phyloP scores from a whole-genome alignment of 73 alveolate species.

The Durusdinium trenchii region DNA sequence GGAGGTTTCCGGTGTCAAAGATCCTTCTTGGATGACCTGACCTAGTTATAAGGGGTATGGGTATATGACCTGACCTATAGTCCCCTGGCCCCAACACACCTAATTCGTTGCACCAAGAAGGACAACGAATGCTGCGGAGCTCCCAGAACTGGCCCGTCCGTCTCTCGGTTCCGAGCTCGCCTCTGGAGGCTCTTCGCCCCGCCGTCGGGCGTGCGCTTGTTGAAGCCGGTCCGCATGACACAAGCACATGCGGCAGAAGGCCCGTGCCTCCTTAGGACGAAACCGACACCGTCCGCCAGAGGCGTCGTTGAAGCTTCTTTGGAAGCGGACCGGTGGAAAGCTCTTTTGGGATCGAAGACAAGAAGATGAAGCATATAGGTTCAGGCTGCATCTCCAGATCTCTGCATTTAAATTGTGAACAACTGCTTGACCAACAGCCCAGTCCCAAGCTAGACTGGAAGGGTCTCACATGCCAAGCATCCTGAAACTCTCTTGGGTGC shows the following conservation, averaged over 20 bases:
- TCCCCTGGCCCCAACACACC: background rate
- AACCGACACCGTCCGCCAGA: background rate
- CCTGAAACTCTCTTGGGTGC: background rate
- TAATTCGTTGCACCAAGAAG: background rate
- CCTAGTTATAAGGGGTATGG: background rate
- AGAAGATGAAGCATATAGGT: no score
- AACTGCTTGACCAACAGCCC: no score
- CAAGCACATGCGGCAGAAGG: conserved; percentile 51
- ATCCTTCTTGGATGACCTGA: background rate
- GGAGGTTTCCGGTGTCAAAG: no score
- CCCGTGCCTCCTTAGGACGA: background rate
- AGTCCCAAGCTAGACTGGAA: no score
- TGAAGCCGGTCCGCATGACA: background rate
- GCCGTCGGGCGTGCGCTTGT: background rate
- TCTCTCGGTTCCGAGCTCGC: background rate
- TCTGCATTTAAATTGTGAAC: no score
- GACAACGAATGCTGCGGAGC: background rate
- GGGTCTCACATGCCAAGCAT: background rate
- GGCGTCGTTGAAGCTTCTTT: background rate
- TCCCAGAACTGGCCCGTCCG: background rate
- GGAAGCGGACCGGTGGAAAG: background rate
- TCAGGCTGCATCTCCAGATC: no score
- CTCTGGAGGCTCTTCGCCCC: conserved; percentile 4
- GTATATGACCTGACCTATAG: background rate
- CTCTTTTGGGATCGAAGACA: no score